These are phyloP conservation scores for Corymbia citriodora DNA, from an alignment of 441 rosid species.

Conservation along the genomic window DNA sequence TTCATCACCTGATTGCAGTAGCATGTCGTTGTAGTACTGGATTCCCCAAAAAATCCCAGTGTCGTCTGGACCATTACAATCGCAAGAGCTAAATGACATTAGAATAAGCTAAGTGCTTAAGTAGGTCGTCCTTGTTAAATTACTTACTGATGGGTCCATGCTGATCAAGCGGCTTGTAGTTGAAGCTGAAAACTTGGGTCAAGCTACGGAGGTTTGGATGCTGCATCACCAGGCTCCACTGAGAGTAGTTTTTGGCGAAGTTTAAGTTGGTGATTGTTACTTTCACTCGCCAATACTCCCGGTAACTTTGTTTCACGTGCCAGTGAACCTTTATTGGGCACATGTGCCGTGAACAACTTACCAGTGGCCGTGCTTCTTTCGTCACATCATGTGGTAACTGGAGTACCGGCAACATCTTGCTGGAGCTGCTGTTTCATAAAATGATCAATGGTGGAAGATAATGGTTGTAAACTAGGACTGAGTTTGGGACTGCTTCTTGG, in stretches of 20 bases:
- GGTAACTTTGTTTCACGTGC: conserved; percentile 84
- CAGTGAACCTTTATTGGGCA: conserved; percentile 83
- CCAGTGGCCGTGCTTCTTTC: conserved; percentile 29
- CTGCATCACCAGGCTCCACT: conserved; percentile 74
- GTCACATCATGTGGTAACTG: conserved; percentile 33
- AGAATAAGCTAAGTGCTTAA: not conserved
- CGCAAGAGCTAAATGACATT: not conserved
- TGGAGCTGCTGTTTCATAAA: conserved; percentile 20
- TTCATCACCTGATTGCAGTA: conserved; percentile 49
- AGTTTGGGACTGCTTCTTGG: not conserved
- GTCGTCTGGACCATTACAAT: conserved; percentile 38
- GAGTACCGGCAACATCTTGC: conserved; percentile 32
- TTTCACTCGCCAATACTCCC: conserved; percentile 73
- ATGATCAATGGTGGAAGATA: not conserved
- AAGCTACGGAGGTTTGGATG: conserved; percentile 69
- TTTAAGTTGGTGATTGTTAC: conserved; percentile 60
- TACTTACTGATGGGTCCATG: conserved; percentile 45
- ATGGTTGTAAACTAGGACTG: not conserved
- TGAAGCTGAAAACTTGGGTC: conserved; percentile 69
- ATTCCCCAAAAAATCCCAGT: conserved; percentile 89
- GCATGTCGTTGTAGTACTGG: conserved; percentile 54
- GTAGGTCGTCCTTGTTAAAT: not conserved
- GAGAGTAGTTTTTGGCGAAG: conserved; percentile 49
- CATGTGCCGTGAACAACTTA: conserved; percentile 58
- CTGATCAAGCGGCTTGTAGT: conserved; percentile 48